These are phyloP conservation scores for Leucocoprinus sp. DNA, from an alignment of 768 basidiomycete species.

Conservation along the genomic window DNA sequence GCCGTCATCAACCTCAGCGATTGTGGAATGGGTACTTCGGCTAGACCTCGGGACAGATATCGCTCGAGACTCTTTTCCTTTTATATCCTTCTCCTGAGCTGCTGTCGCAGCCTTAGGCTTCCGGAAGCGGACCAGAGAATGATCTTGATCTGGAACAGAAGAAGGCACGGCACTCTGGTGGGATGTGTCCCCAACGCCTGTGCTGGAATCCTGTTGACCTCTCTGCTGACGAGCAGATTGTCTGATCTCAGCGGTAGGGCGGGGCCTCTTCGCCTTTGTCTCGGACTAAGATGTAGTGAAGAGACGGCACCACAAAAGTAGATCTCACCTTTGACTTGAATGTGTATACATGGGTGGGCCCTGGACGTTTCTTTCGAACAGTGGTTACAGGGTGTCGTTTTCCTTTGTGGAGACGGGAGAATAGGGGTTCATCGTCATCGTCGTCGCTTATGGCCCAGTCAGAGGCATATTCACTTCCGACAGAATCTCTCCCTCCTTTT, in stretches of 20 bases:
- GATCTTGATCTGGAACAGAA: conserved; percentile 51
- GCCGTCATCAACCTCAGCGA: neutral
- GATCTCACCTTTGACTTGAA: conserved; percentile 1
- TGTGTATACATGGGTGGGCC: neutral
- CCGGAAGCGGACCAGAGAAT: neutral
- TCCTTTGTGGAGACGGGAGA: conserved; percentile 2
- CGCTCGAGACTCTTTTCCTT: neutral
- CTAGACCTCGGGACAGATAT: neutral
- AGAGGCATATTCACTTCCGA: neutral
- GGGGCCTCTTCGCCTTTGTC: neutral
- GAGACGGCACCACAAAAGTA: neutral
- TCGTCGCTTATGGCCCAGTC: neutral
- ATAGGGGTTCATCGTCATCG: conserved; percentile 13
- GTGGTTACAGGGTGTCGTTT: conserved; percentile 8
- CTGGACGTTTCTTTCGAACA: neutral
- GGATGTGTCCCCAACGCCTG: conserved; percentile 14
- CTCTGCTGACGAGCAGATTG: conserved; percentile 1
- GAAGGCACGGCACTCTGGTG: conserved; percentile 41
- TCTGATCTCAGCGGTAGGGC: neutral
- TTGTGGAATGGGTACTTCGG: conserved; percentile 5
- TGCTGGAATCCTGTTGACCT: neutral
- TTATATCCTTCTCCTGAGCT: conserved; percentile 5
- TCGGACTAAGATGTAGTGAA: neutral
- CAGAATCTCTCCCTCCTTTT: conserved; percentile 6
- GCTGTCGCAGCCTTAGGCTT: conserved; percentile 3